Percentiles rank a stretch among this genome's conserved stretches.
These are phyloP conservation scores for Solanum medicagineum DNA, from an alignment of 257 asterid species.

Conservation along the genomic window DNA sequence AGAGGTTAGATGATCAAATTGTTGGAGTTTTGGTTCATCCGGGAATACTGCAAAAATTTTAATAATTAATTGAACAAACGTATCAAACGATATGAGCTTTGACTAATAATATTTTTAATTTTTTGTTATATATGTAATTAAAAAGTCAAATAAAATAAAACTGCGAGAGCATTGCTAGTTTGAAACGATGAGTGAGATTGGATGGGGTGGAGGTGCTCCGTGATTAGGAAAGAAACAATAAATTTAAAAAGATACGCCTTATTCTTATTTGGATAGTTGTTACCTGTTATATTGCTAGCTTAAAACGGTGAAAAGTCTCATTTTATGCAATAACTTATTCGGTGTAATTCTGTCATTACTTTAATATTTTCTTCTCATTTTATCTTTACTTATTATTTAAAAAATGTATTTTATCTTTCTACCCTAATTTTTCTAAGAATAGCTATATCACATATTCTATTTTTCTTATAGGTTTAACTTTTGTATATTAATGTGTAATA, in stretches of 20 bases:
- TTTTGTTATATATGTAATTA: too few species aligned
- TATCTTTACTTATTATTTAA: neutral
- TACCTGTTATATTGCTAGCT: neutral
- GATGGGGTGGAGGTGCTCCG: too few species aligned
- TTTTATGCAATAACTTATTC: neutral
- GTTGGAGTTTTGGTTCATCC: neutral
- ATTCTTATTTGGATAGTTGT: neutral
- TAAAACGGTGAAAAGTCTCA: neutral
- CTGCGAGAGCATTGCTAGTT: neutral
- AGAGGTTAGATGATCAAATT: too few species aligned
- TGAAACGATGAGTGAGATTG: too few species aligned
- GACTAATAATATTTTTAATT: too few species aligned
- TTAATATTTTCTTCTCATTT: neutral
- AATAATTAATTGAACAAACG: neutral
- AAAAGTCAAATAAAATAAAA: neutral
- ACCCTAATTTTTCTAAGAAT: neutral
- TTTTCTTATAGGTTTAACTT: neutral
- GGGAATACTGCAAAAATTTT: neutral
- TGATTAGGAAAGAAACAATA: neutral
- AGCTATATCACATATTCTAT: rapidly evolving
- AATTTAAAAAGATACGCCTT: neutral
- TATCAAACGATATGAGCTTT: too few species aligned
- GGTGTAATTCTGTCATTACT: rapidly evolving
- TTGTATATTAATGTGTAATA: neutral
- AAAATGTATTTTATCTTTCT: neutral